These are phyloP conservation scores for Gnomoniopsis sp. DNA, from an alignment of 2,329 filamentous ascomycete genomes.

Conservation along the genomic window DNA sequence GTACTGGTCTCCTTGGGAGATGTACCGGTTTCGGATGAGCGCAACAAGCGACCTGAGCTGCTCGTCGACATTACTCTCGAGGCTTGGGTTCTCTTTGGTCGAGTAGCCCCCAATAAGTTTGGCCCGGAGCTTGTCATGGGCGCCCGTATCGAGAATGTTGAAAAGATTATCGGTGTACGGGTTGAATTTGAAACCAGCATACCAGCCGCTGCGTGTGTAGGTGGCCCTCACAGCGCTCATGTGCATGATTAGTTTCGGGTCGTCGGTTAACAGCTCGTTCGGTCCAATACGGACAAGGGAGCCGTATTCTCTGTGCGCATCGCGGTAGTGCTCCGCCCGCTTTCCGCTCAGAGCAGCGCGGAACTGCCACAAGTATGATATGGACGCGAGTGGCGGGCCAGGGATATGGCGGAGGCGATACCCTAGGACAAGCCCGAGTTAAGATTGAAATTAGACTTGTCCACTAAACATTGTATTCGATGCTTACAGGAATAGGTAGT, in stretches of 20 bases:
- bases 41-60: conserved; percentile 4
- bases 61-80: conserved; percentile 22
- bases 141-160: conserved; percentile 18
- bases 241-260: conserved; percentile 29
- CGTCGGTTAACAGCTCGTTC: conserved; percentile 32
- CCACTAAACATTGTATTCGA: neutral
- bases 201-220: conserved; percentile 24
- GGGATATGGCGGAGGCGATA: conserved; percentile 24
- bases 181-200: conserved; percentile 4
- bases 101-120: conserved; percentile 22
- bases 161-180: conserved; percentile 8
- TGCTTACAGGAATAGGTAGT: neutral
- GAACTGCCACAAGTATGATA: conserved; percentile 32
- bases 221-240: conserved; percentile 26
- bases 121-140: conserved; percentile 28
- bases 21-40: neutral
- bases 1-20: neutral
- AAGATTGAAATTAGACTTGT: too few species aligned
- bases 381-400: conserved; percentile 27
- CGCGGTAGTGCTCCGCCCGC: conserved; percentile 22
- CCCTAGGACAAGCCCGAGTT: neutral
- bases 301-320: conserved; percentile 24
- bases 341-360: conserved; percentile 21
- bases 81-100: conserved; percentile 25
- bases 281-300: conserved; percentile 33